Conservation (phyloP, 2,329 filamentous ascomycete species). For the Trichoderma guizhouense region DNA sequence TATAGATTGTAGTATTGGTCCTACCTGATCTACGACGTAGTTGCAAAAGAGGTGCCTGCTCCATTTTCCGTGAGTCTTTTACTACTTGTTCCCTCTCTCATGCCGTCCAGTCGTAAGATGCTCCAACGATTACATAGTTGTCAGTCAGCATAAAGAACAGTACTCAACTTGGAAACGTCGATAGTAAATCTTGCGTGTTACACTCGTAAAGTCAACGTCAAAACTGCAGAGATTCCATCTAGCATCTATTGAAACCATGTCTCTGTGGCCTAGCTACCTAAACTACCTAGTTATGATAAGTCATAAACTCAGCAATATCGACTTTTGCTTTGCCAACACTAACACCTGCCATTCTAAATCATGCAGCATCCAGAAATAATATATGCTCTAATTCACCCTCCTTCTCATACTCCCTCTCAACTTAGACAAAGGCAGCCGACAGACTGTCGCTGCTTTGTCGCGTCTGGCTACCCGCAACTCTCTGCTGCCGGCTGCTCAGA, state of each 20-base stretch:
- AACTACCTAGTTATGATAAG: not conserved
- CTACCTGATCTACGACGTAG: too few relatives aligned
- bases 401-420: not conserved
- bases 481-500: constrained; percentile 46
- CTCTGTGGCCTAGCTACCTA: not conserved
- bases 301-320: not conserved
- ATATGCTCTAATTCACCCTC: not conserved
- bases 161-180: too few relatives aligned
- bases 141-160: too few relatives aligned
- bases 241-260: not conserved
- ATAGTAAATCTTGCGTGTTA: too few relatives aligned
- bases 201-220: too few relatives aligned
- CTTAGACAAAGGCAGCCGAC: constrained; percentile 33
- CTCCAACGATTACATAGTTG: too few relatives aligned
- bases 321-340: not conserved
- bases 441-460: constrained; percentile 28
- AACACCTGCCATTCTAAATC: not conserved
- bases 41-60: too few relatives aligned
- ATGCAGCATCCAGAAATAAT: not conserved
- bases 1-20: too few relatives aligned
- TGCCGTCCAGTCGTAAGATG: too few relatives aligned
- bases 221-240: constrained; percentile 3
- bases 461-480: constrained; percentile 35
- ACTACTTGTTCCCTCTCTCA: too few relatives aligned
- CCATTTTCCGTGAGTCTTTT: too few relatives aligned